Evolutionary conservation across 495 filamentous ascomycete genomes (phyloP).

Genomic region (Aspergillus hancockii): DNA sequence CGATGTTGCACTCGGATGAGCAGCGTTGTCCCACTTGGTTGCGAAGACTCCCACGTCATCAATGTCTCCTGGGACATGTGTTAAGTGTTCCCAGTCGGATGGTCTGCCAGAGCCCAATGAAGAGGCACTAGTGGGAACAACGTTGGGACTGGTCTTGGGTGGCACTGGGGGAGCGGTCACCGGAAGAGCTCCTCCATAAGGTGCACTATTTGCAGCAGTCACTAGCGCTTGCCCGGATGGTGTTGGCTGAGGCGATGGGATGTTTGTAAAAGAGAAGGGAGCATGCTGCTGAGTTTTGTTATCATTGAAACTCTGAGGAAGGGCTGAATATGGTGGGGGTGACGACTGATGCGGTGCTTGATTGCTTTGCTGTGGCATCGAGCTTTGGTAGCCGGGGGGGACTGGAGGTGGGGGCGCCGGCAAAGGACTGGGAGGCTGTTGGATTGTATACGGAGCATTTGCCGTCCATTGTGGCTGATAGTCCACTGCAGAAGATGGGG

Average conservation of each 20-base stretch:
- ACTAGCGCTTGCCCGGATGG: slow-evolving; percentile 22
- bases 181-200: slow-evolving; percentile 19
- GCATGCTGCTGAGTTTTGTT: background rate
- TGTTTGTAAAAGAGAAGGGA: background rate
- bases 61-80: slow-evolving; percentile 32
- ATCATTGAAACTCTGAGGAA: slow-evolving; percentile 11
- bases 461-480: slow-evolving; percentile 25
- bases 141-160: slow-evolving; percentile 22
- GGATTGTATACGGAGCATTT: slow-evolving; percentile 29
- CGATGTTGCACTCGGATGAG: slow-evolving; percentile 16
- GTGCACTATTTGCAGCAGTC: slow-evolving; percentile 21
- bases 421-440: slow-evolving; percentile 17
- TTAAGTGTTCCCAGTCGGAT: slow-evolving; percentile 63
- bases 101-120: slow-evolving; percentile 54
- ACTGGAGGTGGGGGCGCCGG: slow-evolving; percentile 38
- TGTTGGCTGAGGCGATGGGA: slow-evolving; percentile 17
- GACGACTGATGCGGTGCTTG: slow-evolving; percentile 27
- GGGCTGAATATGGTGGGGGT: slow-evolving; percentile 14
- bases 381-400: slow-evolving; percentile 35
- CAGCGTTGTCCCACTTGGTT: slow-evolving; percentile 20
- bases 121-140: slow-evolving; percentile 33
- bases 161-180: slow-evolving; percentile 23
- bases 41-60: slow-evolving; percentile 36
- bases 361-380: slow-evolving; percentile 21
- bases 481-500: slow-evolving; percentile 19